Evolutionary conservation across 352 stramenopile genomes (phyloP).

Genomic region (Phytophthora palmivora): DNA sequence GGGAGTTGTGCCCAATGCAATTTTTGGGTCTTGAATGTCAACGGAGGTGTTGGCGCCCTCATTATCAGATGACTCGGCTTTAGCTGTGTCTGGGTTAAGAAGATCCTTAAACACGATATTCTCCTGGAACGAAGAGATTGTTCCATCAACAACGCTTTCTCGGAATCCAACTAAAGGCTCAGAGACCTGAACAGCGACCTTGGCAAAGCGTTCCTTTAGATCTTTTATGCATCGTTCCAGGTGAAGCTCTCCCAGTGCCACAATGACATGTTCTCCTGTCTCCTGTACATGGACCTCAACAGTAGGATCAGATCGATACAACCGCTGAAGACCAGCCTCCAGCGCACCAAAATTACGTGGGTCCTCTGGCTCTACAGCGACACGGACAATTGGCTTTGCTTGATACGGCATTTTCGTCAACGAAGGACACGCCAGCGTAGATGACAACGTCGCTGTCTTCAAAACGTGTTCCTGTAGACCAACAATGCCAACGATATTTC

Average conservation of each 20-base stretch:
- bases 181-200: slow-evolving; percentile 84
- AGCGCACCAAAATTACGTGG: slow-evolving; percentile 87
- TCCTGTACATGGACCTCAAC: slow-evolving; percentile 93
- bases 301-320: slow-evolving; percentile 93
- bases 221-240: slow-evolving; percentile 93
- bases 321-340: slow-evolving; percentile 86
- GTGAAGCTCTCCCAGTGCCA: slow-evolving; percentile 92
- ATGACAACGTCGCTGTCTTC: slow-evolving; percentile 92
- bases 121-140: slow-evolving; percentile 66
- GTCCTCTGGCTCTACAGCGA: slow-evolving; percentile 91
- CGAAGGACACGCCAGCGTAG: slow-evolving; percentile 79
- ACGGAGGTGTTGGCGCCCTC: background rate
- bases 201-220: slow-evolving; percentile 88
- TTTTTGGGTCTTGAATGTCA: slow-evolving; percentile 34
- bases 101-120: slow-evolving; percentile 79
- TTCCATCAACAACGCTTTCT: slow-evolving; percentile 81
- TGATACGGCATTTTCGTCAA: slow-evolving; percentile 91
- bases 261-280: slow-evolving; percentile 91
- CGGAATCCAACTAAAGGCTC: slow-evolving; percentile 90
- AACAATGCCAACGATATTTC: slow-evolving; percentile 91
- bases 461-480: slow-evolving; percentile 89
- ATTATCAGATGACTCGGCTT: slow-evolving; percentile 24
- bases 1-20: slow-evolving; percentile 65
- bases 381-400: slow-evolving; percentile 92
- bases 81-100: slow-evolving; percentile 35